phyloP scores from a whole-genome alignment of 1,284 basidiomycete species.

The Boletus holoroseus region DNA sequence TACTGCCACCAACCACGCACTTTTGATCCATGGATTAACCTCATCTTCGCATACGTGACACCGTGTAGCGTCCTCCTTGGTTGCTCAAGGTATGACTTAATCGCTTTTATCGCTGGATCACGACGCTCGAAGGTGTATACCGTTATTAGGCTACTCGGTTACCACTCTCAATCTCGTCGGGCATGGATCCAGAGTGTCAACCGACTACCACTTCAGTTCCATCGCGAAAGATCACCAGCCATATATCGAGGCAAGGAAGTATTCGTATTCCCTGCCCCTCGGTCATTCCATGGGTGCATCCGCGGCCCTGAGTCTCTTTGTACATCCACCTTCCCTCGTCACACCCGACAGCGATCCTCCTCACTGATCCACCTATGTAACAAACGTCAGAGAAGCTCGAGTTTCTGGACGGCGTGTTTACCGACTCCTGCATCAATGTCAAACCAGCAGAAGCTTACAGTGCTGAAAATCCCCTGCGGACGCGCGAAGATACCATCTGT shows the following conservation, averaged over 20 bases:
- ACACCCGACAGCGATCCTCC: slow-evolving; percentile 20
- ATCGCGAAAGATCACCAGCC: slow-evolving; percentile 23
- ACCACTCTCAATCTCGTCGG: slow-evolving; percentile 27
- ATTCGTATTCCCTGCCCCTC: slow-evolving; percentile 20
- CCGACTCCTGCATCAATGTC: not conserved
- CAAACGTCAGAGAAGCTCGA: not conserved
- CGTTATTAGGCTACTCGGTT: slow-evolving; percentile 22
- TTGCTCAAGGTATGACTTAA: slow-evolving; percentile 16
- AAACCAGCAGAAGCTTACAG: slow-evolving; percentile 4
- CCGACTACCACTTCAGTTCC: slow-evolving; percentile 15
- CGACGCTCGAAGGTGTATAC: not conserved
- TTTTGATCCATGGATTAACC: slow-evolving; percentile 23
- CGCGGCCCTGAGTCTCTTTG: slow-evolving; percentile 14
- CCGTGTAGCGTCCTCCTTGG: slow-evolving; percentile 19
- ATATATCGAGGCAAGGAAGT: slow-evolving; percentile 18
- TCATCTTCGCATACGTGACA: slow-evolving; percentile 26
- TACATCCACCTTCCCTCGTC: slow-evolving; percentile 14
- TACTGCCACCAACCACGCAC: slow-evolving; percentile 16
- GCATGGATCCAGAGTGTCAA: slow-evolving; percentile 15
- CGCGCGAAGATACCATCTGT: slow-evolving; percentile 14
- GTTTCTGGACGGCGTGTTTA: not conserved
- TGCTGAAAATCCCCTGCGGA: slow-evolving; percentile 22
- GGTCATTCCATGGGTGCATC: slow-evolving; percentile 25
- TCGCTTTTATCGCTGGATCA: not conserved
- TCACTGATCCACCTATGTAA: slow-evolving; percentile 24